Conservation (phyloP, 2,329 filamentous ascomycete species). For the Sporothrix luriei region DNA sequence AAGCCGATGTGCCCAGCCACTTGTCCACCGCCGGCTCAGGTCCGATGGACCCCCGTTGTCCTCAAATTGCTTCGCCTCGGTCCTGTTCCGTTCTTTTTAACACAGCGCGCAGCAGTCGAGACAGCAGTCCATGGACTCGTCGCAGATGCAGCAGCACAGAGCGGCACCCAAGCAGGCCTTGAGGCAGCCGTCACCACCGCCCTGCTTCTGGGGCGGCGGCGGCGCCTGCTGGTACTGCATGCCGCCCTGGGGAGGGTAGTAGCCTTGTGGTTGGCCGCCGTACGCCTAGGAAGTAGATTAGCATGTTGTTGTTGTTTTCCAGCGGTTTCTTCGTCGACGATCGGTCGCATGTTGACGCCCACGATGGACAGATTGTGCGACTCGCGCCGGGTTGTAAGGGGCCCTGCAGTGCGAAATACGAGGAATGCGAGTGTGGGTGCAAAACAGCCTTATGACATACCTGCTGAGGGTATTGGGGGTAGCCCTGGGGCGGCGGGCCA, state of each 20-base stretch:
- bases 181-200: conserved; percentile 48
- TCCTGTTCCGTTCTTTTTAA: conserved; percentile 36
- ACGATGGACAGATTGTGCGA: neutral
- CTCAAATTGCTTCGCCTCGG: neutral
- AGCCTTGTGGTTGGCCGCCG: conserved; percentile 43
- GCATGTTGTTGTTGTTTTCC: neutral
- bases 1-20: neutral
- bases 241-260: conserved; percentile 48
- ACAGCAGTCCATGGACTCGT: conserved; percentile 56
- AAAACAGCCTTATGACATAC: conserved; percentile 44
- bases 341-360: neutral
- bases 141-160: conserved; percentile 56
- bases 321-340: no score
- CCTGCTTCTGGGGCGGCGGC: conserved; percentile 44
- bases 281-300: conserved; percentile 25
- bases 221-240: conserved; percentile 53
- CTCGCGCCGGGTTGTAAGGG: neutral
- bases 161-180: conserved; percentile 45
- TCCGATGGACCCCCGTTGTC: neutral
- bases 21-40: neutral
- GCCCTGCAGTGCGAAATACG: conserved; percentile 8
- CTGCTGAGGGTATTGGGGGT: conserved; percentile 50
- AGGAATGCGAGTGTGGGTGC: neutral
- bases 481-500: conserved; percentile 38
- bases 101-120: conserved; percentile 51